Conservation (phyloP, 495 filamentous ascomycete species). For the Echria macrotheca region DNA sequence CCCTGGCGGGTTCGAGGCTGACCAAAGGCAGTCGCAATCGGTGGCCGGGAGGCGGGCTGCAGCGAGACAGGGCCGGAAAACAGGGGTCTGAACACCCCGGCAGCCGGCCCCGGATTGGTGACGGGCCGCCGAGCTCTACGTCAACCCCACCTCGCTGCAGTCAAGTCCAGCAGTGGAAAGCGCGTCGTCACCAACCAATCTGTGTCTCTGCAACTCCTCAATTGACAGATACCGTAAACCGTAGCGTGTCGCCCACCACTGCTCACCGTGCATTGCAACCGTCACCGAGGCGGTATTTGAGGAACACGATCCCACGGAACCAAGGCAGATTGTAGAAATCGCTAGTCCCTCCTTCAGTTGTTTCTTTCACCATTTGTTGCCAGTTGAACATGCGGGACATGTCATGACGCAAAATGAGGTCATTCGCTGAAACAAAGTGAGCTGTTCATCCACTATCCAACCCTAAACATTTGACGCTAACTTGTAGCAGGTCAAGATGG, state of each 20-base stretch:
- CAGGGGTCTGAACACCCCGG: conserved; percentile 3
- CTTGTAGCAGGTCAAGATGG: conserved; percentile 59
- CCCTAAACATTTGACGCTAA: neutral
- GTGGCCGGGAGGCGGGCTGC: conserved; percentile 4
- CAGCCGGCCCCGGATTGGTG: conserved; percentile 3
- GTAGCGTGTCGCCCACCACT: too few relatives aligned
- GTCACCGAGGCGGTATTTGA: too few relatives aligned
- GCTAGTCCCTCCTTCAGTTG: neutral
- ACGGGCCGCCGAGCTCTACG: neutral
- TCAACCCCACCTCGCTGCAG: neutral
- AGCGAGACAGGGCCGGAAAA: conserved; percentile 2
- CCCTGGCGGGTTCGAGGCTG: conserved; percentile 12
- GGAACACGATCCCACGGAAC: too few relatives aligned
- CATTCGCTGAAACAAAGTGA: conserved; percentile 59
- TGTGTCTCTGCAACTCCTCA: too few relatives aligned
- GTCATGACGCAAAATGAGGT: conserved; percentile 45
- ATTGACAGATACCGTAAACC: too few relatives aligned
- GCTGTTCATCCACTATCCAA: neutral
- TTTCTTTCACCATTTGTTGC: neutral
- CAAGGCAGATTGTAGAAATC: too few relatives aligned
- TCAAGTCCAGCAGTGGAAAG: neutral
- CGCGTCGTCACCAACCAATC: neutral
- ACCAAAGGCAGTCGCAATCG: neutral
- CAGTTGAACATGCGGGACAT: conserved; percentile 5
- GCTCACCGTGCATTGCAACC: too few relatives aligned